Percentiles rank a stretch among this genome's conserved stretches.
These are phyloP conservation scores for Plasmodium knowlesi DNA, from an alignment of 169 alveolate species.

Conservation along the genomic window DNA sequence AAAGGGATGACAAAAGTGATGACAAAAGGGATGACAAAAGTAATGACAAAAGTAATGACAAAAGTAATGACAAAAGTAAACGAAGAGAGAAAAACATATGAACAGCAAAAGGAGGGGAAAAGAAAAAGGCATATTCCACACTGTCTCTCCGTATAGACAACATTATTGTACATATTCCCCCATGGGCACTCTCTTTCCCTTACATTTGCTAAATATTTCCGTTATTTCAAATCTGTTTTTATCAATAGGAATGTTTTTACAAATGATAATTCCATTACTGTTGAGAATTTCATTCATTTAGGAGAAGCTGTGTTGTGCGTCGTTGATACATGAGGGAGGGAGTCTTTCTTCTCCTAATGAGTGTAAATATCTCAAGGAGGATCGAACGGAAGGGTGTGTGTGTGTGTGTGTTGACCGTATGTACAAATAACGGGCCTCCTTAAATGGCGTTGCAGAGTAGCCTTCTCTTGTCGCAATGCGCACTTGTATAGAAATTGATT, in stretches of 20 bases:
- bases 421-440: background rate
- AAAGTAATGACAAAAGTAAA: background rate
- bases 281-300: slow-evolving; percentile 58
- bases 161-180: background rate
- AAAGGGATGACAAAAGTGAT: background rate
- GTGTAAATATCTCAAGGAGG: background rate
- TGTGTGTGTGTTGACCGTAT: background rate
- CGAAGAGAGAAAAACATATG: background rate
- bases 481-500: background rate
- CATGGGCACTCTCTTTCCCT: background rate
- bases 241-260: slow-evolving; percentile 33
- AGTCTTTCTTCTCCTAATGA: background rate
- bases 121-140: background rate
- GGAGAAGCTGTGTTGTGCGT: background rate
- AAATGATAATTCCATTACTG: slow-evolving; percentile 40
- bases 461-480: background rate
- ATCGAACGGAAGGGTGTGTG: background rate
- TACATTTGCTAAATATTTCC: slow-evolving; percentile 66
- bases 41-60: too few species aligned
- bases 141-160: background rate
- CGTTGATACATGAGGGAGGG: background rate
- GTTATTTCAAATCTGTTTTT: slow-evolving; percentile 60
- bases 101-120: background rate
- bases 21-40: too few species aligned
- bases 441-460: background rate